Evolutionary conservation across 345 rosid genomes (phyloP), one percentile per base, ranked within the genome.

Genomic region (Mallotus nudiflorus): DNA sequence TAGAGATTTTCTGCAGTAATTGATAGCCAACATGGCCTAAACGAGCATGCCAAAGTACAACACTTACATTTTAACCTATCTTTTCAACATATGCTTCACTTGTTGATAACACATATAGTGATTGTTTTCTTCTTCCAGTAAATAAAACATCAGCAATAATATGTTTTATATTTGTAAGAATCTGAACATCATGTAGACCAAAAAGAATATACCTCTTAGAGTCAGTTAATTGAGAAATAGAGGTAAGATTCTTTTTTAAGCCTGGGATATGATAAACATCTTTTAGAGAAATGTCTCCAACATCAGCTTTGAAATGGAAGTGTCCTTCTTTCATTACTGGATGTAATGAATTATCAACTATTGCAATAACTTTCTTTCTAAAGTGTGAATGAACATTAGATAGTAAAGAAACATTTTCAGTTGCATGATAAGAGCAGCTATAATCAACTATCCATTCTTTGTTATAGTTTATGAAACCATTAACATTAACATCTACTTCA

Each of bases 221-320:
- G 35, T 72, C 77, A 0, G 67, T 31, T 6, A 13, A 48, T 19
- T 72, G 66, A 8, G 50, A 27, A 12, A 69, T 27, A 4, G 56
- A 72, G 6, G 53, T 42, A 4, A 72, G 54, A 46, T 67, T 73
- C 51, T 66, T 66, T 51, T 2, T 35, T 46, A 67, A n/a, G 3
- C 51, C 27, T 2, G 63, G 72, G 6, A 78, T 66, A 73, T 78
- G n/a, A n/a, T n/a, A n/a, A n/a, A n/a, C n/a, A n/a, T n/a, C n/a
- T n/a, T n/a, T n/a, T n/a, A n/a, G n/a, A n/a, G n/a, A n/a, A n/a
- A n/a, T n/a, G n/a, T n/a, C n/a, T n/a, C n/a, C n/a, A n/a, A n/a
- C n/a, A n/a, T n/a, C n/a, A n/a, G n/a, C n/a, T n/a, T n/a, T n/a
- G n/a, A n/a, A n/a, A n/a, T n/a, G n/a, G n/a, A n/a, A n/a, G 6